Evolutionary conservation across 2,329 filamentous ascomycete genomes (phyloP).

Genomic region (Arthrobotrys sinensis): DNA sequence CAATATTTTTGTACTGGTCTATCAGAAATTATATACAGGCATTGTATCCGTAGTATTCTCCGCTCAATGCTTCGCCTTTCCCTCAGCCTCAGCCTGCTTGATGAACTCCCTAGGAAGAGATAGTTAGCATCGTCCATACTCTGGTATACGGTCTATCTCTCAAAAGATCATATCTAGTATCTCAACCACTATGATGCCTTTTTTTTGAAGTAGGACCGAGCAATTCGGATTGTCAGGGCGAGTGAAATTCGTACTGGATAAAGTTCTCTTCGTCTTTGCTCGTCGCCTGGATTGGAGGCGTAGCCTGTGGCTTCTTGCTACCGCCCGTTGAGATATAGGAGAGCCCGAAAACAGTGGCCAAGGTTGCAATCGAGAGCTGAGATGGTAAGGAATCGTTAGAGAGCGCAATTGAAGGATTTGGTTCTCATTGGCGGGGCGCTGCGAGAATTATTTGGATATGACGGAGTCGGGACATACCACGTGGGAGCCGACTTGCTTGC

Average conservation of each 20-base stretch:
- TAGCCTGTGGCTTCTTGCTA: slow-evolving; percentile 62
- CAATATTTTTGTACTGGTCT: slow-evolving; percentile 3
- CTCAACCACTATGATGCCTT: too few relatives aligned
- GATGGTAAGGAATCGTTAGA: not conserved
- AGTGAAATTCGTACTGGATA: slow-evolving; percentile 62
- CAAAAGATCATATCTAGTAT: not conserved
- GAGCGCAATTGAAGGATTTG: slow-evolving; percentile 3
- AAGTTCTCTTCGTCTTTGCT: slow-evolving; percentile 64
- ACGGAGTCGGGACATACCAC: slow-evolving; percentile 67
- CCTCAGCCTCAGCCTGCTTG: slow-evolving; percentile 63
- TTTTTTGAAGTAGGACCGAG: not conserved
- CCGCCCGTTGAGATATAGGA: slow-evolving; percentile 45
- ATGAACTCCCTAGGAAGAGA: slow-evolving; percentile 62
- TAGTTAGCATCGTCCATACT: not conserved
- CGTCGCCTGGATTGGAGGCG: slow-evolving; percentile 63
- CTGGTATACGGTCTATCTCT: not conserved
- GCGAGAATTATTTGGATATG: slow-evolving; percentile 1
- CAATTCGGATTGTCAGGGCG: not conserved
- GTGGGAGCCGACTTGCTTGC: slow-evolving; percentile 72
- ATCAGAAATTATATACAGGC: slow-evolving; percentile 30
- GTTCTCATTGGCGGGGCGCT: not conserved
- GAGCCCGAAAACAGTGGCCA: slow-evolving; percentile 59
- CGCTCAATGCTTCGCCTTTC: slow-evolving; percentile 62
- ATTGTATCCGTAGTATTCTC: slow-evolving; percentile 5
- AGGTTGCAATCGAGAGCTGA: slow-evolving; percentile 63